These are phyloP conservation scores for Aquanectria penicillioides DNA, from an alignment of 2,329 filamentous ascomycete genomes.

Conservation along the genomic window DNA sequence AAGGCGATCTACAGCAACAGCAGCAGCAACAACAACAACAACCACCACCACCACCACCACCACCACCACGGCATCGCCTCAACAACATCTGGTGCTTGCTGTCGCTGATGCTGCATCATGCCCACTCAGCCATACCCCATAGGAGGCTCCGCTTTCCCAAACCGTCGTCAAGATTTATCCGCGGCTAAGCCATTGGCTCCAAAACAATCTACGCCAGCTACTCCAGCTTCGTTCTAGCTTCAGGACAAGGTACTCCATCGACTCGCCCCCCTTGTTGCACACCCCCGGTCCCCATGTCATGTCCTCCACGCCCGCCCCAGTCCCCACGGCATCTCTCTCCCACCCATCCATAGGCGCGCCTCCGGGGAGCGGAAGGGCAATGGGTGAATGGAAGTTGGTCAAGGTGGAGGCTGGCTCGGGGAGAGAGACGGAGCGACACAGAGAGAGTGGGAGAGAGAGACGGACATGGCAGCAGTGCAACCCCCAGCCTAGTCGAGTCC, in stretches of 20 bases:
- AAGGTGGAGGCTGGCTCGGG: background rate
- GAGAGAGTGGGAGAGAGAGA: too few species aligned
- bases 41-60: too few species aligned
- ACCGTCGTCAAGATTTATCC: conserved; percentile 28
- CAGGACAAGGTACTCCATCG: conserved; percentile 11
- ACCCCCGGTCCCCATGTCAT: conserved; percentile 19
- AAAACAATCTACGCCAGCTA: too few species aligned
- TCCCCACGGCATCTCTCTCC: background rate
- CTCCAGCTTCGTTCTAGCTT: conserved; percentile 19
- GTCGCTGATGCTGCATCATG: too few species aligned
- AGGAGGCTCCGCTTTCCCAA: conserved; percentile 21
- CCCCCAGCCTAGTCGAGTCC: too few species aligned
- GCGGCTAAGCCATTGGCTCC: conserved; percentile 28
- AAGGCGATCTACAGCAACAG: too few species aligned
- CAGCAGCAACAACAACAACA: too few species aligned
- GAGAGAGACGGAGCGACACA: too few species aligned
- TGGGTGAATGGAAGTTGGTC: conserved; percentile 11
- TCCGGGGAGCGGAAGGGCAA: conserved; percentile 22
- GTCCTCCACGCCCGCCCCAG: conserved; percentile 18
- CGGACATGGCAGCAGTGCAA: too few species aligned
- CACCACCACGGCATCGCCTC: too few species aligned
- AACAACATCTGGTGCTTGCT: too few species aligned
- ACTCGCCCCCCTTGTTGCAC: conserved; percentile 14
- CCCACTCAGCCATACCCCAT: background rate
- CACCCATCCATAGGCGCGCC: conserved; percentile 35